phyloP scores from a whole-genome alignment of 371 early-diverging fungal genomes.

The Syncephalastrum contaminatum region DNA sequence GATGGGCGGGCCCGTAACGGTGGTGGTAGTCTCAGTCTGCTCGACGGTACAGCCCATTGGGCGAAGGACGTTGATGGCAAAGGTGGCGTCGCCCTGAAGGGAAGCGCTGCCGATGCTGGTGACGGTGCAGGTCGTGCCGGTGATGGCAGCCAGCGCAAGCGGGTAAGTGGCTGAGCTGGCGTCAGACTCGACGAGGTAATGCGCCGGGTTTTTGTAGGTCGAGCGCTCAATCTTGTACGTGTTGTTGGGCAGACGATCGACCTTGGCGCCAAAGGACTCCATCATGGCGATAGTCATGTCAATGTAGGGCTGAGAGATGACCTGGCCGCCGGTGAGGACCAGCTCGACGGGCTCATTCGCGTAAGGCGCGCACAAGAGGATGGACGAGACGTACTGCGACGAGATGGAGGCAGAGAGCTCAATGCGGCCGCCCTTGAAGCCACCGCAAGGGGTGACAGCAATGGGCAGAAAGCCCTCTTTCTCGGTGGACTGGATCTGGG shows the following conservation, averaged over 20 bases:
- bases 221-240: slow-evolving; percentile 81
- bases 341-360: slow-evolving; percentile 80
- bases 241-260: slow-evolving; percentile 75
- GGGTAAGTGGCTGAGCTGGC: slow-evolving; percentile 98
- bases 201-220: slow-evolving; percentile 76
- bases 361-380: slow-evolving; percentile 94
- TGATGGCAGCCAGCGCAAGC: slow-evolving; percentile 96
- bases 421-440: slow-evolving; percentile 88
- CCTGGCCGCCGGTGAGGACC: slow-evolving; percentile 85
- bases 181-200: slow-evolving; percentile 93
- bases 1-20: slow-evolving; percentile 85
- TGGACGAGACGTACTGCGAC: slow-evolving; percentile 97
- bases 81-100: slow-evolving; percentile 90
- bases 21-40: slow-evolving; percentile 86
- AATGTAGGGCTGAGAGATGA: slow-evolving; percentile 97
- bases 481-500: slow-evolving; percentile 75
- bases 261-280: slow-evolving; percentile 87
- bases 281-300: slow-evolving; percentile 99
- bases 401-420: slow-evolving; percentile 90
- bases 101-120: slow-evolving; percentile 88
- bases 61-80: slow-evolving; percentile 89
- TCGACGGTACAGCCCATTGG: slow-evolving; percentile 91
- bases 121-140: slow-evolving; percentile 85
- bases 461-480: slow-evolving; percentile 87
- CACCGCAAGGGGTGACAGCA: slow-evolving; percentile 71